A percentile compares a stretch with the other conserved stretches of the same genome.
Evolutionary conservation across 768 basidiomycete genomes (phyloP).

Genomic region (Lactarius trivialis): DNA sequence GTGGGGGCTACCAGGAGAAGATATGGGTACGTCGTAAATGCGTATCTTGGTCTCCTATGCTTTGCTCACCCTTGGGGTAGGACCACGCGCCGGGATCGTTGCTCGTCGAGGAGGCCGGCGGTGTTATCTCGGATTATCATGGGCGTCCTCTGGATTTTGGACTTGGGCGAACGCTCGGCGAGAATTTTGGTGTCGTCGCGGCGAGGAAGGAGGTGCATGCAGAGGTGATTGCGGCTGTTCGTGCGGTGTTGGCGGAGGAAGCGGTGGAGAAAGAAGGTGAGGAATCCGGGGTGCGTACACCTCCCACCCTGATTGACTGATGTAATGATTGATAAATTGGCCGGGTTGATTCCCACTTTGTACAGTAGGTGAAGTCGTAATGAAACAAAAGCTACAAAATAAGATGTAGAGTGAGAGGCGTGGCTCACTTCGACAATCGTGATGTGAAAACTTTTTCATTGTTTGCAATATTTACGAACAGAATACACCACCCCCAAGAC

Average conservation of each 20-base stretch:
- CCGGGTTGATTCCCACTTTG: background rate
- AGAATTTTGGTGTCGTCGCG: conserved; percentile 85
- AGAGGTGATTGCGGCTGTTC: conserved; percentile 66
- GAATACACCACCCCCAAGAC: no score
- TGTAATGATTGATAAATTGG: background rate
- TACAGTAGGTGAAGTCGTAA: background rate
- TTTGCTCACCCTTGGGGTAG: conserved; percentile 32
- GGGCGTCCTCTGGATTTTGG: conserved; percentile 80
- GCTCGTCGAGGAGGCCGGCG: conserved; percentile 85
- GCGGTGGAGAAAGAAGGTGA: background rate
- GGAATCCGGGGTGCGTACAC: background rate
- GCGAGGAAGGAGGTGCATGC: conserved; percentile 66
- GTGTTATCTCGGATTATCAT: conserved; percentile 77
- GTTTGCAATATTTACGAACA: no score
- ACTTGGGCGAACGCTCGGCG: conserved; percentile 74
- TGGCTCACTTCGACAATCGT: background rate
- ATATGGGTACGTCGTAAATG: conserved; percentile 75
- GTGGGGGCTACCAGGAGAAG: conserved; percentile 80
- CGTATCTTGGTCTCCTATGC: background rate
- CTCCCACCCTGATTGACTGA: background rate
- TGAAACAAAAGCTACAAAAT: background rate
- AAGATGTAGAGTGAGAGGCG: background rate
- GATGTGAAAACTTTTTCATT: no score
- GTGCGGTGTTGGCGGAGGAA: conserved; percentile 37
- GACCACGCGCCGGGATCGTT: conserved; percentile 88